These are phyloP conservation scores for Taphrina communis DNA, from an alignment of 1,139 yeast genomes.

Conservation along the genomic window DNA sequence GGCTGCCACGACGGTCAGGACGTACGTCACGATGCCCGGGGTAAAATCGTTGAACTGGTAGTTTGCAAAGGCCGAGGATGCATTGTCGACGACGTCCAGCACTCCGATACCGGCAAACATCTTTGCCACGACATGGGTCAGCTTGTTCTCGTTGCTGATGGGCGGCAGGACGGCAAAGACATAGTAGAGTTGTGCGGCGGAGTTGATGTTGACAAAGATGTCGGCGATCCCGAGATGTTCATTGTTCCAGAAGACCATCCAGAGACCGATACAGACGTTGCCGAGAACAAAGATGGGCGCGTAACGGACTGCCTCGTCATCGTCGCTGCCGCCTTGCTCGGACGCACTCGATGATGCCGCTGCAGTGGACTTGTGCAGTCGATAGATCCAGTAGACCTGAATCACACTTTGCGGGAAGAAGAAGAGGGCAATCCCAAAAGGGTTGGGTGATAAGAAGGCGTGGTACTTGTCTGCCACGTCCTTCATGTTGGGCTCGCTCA, in stretches of 20 bases:
- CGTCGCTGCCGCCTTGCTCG: slow-evolving; percentile 1
- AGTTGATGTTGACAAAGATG: slow-evolving; percentile 38
- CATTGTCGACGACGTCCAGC: slow-evolving; percentile 38
- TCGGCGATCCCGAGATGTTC: slow-evolving; percentile 35
- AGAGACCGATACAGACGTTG: slow-evolving; percentile 38
- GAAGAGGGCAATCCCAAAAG: slow-evolving; percentile 38
- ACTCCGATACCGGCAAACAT: slow-evolving; percentile 39
- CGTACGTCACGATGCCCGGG: slow-evolving; percentile 34
- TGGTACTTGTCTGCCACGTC: slow-evolving; percentile 38
- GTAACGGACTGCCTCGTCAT: slow-evolving; percentile 32
- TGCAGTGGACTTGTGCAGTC: slow-evolving; percentile 4
- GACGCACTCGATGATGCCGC: background rate
- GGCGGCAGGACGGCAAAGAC: slow-evolving; percentile 32
- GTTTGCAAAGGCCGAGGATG: slow-evolving; percentile 33
- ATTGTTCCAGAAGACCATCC: slow-evolving; percentile 41
- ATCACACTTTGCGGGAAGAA: slow-evolving; percentile 37
- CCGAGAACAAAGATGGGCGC: slow-evolving; percentile 35
- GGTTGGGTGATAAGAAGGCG: slow-evolving; percentile 38
- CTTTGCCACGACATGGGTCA: slow-evolving; percentile 37
- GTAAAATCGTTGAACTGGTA: slow-evolving; percentile 16
- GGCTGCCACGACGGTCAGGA: slow-evolving; percentile 29
- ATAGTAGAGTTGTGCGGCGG: slow-evolving; percentile 36
- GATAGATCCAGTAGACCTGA: slow-evolving; percentile 40
- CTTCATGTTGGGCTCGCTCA: slow-evolving; percentile 35
- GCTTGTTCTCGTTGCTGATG: slow-evolving; percentile 21